Evolutionary conservation across 192 early-diverging fungal species (phyloP), one percentile per base, ranked within the genome.

Genomic region (Borealophlyctis nickersoniae): DNA sequence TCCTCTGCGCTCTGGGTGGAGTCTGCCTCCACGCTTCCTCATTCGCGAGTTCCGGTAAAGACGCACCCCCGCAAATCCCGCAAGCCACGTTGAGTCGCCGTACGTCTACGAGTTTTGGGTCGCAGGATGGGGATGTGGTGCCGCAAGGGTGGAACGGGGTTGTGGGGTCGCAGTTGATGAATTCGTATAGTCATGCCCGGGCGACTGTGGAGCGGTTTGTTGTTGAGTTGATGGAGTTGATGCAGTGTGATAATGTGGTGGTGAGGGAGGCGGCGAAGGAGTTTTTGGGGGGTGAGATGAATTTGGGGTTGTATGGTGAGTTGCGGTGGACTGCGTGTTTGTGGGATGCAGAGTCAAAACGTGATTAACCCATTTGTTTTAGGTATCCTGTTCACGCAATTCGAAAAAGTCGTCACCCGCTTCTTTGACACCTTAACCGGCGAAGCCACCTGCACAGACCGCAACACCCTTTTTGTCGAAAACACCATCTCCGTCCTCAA

Each of bases 241-340:
- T 92, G 26, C 77, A 87, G 1, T 86, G 76, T n/a, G 90, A 94
- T 54, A 86, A 88, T 48, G 77, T 86, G 3, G 71, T 86, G 54
- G 80, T 93, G 19, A 77, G 92, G 14, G 91, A 92, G 71, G 79
- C 74, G 39, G 88, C 83, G 11, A 88, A 88, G 60, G 89, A 93
- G 32, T 83, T 88, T n/a, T 69, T 94, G n/a, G 92, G 90, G 16
- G 71, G 70, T 19, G 91, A 93, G 48, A 73, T 94, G 16, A 76
- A 78, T 3, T 80, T 81, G 16, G 73, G 79, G 2, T 56, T 93
- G 7, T 91, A 90, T 53, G 81, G 71, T 76, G 39, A 51, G 56
- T 53, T 56, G 27, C 31, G 29, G 52, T 16, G 24, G 7, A 53
- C 52, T 27, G 5, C 9, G 52, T 16, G 52, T 24, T 7, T 53